Evolutionary conservation across 2,329 filamentous ascomycete genomes (phyloP), one percentile per base, ranked within the genome.

Genomic region (Aspergillus awamori): DNA sequence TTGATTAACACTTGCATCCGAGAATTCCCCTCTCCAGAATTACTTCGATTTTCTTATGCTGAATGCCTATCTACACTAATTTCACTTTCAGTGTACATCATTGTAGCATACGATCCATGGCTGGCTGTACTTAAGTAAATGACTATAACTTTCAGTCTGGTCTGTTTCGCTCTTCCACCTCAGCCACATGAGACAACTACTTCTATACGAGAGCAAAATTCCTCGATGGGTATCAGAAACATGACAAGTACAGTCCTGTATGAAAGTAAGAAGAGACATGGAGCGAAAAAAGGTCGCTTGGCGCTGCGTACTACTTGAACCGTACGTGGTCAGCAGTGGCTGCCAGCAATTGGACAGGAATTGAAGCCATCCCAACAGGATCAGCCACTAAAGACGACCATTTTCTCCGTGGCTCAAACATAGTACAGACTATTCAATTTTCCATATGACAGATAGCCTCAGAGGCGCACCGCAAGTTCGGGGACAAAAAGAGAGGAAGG

Each of bases 281-380:
- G 47, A 26, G 45, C 24, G 24, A 49, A 13, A 49, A 11, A 45
- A 17, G n/a, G 47, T 51, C 26, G 15, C 47, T 51, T 51, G 47
- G 47, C 47, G 26, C 47, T 17, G 47, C 26, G 47, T 28, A 51
- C 47, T 28, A 51, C 47, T 51, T n/a, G 26, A 30, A n/a, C 15
- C 13, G 47, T 51, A 51, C 47, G 47, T 33, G 47, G 47, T 51
- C 47, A 51, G 47, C 47, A 51, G 26, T 51, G 6, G 26, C 30
- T 28, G 26, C 47, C 47, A 51, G 24, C 24, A 47, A 26, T 26
- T 47, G 43, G 43, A 26, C 13, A 43, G 43, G 43, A 24, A 13
- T 47, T 47, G 20, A 24, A 47, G 22, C 24, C 24, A 33, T 30
- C 41, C 13, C n/a, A 33, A 20, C 47, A 28, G 17, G 45, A 49